Evolutionary conservation across 139 green algal genomes (phyloP), one percentile per base, ranked within the genome.

Genomic region (Protoeuglena noctilucae): DNA sequence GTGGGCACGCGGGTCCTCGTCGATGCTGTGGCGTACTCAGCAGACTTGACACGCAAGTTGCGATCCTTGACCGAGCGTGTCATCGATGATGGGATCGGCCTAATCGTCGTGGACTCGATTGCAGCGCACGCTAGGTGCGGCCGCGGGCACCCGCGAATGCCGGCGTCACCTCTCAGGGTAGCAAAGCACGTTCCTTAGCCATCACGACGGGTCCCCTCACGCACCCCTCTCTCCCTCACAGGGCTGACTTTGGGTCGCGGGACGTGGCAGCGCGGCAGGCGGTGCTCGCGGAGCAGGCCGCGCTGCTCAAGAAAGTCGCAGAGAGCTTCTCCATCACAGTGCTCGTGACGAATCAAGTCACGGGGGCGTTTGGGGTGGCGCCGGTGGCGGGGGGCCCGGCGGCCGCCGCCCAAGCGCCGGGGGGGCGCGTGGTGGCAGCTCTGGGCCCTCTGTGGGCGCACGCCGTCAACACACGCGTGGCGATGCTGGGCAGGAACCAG

Each of bases 391-490:
- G 12, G n/a, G 57, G 45, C 0, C 22, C 16, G 40, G 54, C 23
- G 19, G 30, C 24, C 4, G 25, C 50, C 21, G 41, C 51, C 17
- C 23, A 39, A 21, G 28, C 56, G 53, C 28, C 48, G 28, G 40
- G 23, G 54, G 51, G 17, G 46, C 24, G 16, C n/a, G 29, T 92
- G 40, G 75, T 71, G 6, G 83, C 87, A 7, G 86, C 86, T n/a
- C 65, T 95, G 18, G 87, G 87, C 40, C 77, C 81, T 39, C 82
- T 88, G 54, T 95, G 87, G 87, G 81, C 87, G 5, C 87, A 95
- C 64, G 75, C 68, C 24, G 83, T 95, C 28, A 95, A 95, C 64
- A 83, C 83, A n/a, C 66, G 87, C 1, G 58, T 95, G 17, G 67
- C 86, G 21, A 60, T 95, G 41, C 72, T 87, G 64, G 30, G 12